Evolutionary conservation across 208 protist genomes (phyloP), one percentile per base, ranked within the genome.

Genomic region (Porcisia hertigi): DNA sequence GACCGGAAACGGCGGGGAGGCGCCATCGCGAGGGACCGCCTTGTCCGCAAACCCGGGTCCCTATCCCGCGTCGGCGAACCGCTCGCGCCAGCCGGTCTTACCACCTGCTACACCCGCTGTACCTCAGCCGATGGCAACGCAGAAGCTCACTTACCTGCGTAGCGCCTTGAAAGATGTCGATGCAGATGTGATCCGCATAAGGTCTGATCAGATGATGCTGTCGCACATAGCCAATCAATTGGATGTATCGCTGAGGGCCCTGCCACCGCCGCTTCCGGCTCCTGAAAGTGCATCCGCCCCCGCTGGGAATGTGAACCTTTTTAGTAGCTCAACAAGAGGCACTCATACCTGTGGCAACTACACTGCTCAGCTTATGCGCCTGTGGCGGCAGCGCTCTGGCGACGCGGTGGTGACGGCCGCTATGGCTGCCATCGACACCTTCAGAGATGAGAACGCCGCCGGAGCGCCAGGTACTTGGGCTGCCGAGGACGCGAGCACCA

Each of bases 171-270:
- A 62, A 18, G 25, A 53, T 36, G 7, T 81, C 8, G 65, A 76
- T 65, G 62, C 69, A 20, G 23, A 75, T 30, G 76, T 85, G 25
- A 55, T 92, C 62, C 74, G 81, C 72, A 64, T 86, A 83, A 84
- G 86, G 30, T 75, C 76, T 25, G 89, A 93, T 47, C 86, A 93
- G 82, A 85, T 91, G 58, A 93, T 93, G 84, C 77, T 93, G 70
- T 79, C 79, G 3, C 84, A 91, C 71, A 65, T 88, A 41, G 86
- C 89, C 5, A 60, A 55, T 11, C 76, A 73, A 54, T 69, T 93
- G n/a, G 89, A 93, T 62, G 66, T 72, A 30, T 47, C 79, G 59
- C 78, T 75, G 62, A 84, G 43, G 63, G 30, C 30, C 30, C 30
- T 30, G 30, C 30, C 30, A 30, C 9, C 57, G 64, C 76, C 23